Evolutionary conservation across 169 alveolate genomes (phyloP).

Genomic region (Plasmodium gonderi): DNA sequence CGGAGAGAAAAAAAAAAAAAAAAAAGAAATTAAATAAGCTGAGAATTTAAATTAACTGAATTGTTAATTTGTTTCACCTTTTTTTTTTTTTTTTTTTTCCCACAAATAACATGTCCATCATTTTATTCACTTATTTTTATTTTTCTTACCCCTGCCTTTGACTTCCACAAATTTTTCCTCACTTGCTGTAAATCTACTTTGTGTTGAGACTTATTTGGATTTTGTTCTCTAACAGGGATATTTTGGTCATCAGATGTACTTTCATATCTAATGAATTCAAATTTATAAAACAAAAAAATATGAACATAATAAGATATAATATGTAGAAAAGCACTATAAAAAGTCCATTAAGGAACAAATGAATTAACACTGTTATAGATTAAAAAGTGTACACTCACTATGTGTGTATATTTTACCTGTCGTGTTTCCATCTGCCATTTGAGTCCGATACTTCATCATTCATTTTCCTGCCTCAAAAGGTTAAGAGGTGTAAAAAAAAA

Average conservation of each 20-base stretch:
- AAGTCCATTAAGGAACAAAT: too few species aligned
- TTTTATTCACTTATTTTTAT: neutral
- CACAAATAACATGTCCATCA: neutral
- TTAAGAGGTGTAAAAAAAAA: neutral
- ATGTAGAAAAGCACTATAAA: neutral
- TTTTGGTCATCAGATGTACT: slow-evolving; percentile 37
- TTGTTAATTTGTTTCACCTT: neutral
- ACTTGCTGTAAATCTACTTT: slow-evolving; percentile 1
- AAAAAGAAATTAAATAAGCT: neutral
- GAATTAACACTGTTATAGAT: neutral
- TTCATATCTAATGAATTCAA: slow-evolving; percentile 45
- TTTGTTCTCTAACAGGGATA: neutral
- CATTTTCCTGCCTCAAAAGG: slow-evolving; percentile 2
- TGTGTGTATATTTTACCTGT: slow-evolving; percentile 29
- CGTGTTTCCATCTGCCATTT: slow-evolving; percentile 49
- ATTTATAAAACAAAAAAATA: neutral
- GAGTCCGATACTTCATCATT: neutral
- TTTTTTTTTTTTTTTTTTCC: neutral
- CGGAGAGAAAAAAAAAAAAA: neutral
- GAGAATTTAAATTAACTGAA: neutral
- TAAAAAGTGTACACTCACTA: neutral
- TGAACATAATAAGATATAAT: neutral
- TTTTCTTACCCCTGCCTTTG: slow-evolving; percentile 70
- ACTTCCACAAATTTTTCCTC: slow-evolving; percentile 68
- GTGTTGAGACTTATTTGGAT: neutral